These are phyloP conservation scores for Cenchrus americanus DNA, from an alignment of 176 grass and related monocot species.

Conservation along the genomic window DNA sequence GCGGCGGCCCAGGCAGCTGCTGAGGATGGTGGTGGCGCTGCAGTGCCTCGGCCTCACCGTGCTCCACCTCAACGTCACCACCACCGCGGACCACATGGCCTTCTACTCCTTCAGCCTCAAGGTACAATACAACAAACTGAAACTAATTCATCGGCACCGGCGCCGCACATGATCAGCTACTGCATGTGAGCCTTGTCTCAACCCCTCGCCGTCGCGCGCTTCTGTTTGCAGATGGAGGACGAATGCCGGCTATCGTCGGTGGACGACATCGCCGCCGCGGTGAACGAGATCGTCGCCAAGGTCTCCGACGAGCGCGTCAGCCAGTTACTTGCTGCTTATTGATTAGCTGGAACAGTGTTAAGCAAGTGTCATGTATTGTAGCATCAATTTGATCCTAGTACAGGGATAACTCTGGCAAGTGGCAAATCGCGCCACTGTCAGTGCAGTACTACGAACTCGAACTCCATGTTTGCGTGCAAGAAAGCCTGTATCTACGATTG, in stretches of 20 bases:
- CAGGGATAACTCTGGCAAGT: slow-evolving; percentile 24
- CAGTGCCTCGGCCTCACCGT: slow-evolving; percentile 57
- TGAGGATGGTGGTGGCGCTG: slow-evolving; percentile 57
- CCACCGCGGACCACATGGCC: slow-evolving; percentile 38
- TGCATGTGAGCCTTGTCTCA: neutral
- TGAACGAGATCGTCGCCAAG: slow-evolving; percentile 59
- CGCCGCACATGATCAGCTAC: neutral
- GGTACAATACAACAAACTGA: slow-evolving; percentile 27
- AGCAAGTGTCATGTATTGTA: slow-evolving; percentile 8
- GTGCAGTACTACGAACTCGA: neutral
- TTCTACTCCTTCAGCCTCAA: slow-evolving; percentile 62
- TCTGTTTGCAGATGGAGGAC: slow-evolving; percentile 63
- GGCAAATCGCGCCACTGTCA: slow-evolving; percentile 33
- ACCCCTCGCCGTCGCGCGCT: neutral
- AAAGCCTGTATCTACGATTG: slow-evolving; percentile 43
- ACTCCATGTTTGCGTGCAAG: slow-evolving; percentile 53
- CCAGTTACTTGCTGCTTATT: slow-evolving; percentile 14
- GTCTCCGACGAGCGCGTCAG: slow-evolving; percentile 43
- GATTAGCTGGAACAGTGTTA: neutral
- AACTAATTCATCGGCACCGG: too few relatives aligned
- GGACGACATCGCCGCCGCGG: slow-evolving; percentile 75
- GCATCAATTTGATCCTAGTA: slow-evolving; percentile 27
- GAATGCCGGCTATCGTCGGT: slow-evolving; percentile 64
- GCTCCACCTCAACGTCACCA: slow-evolving; percentile 65
- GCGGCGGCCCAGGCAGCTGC: slow-evolving; percentile 70